Base-by-base conservation (phyloP, 2,329 filamentous ascomycete species). In the Apiospora koreana region DNA sequence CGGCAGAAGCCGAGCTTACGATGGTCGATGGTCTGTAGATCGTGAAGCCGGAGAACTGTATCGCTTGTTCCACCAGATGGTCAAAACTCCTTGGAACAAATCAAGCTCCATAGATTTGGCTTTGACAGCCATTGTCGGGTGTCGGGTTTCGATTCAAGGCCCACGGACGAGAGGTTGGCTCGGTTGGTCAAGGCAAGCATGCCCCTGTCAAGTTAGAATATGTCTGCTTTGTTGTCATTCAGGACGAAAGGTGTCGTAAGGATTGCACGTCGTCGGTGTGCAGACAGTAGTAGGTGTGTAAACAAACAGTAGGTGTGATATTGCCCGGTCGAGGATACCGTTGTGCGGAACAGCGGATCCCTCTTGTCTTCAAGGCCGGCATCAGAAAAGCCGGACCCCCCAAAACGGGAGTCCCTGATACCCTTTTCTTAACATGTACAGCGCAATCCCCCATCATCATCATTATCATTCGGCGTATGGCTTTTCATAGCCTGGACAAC, bases 41-140 rank as follows among this genome's bases (percentile, higher is more conserved):
- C 54, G 35, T 62, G 31, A 35, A n/a, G 31, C 31, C 31, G 54
- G 54, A 35, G 50, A 35, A 58, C 31, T 31, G 54, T 31, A 62
- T 62, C 54, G 31, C 54, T 62, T 62, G 54, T 62, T 62, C 54
- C 54, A 62, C 54, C 31, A n/a, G 21, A 62, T 62, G 54, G 54
- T 23, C 54, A 62, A 62, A 62, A 62, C 31, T 38, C 54, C 54
- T 38, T 7, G 31, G 54, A 38, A 62, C 54, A 62, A 38, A 38
- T 4, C 28, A n/a, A 62, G 54, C 31, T 38, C 54, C 54, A 62
- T 62, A 62, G 28, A 62, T 38, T 18, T 62, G 54, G 31, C 54
- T 38, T 62, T 38, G 54, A 62, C 54, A 62, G 31, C 54, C 48
- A 62, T 38, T 62, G 21, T 62, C 31, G 28, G 28, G 14, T 8